Evolutionary conservation across 2,329 filamentous ascomycete species (phyloP).

Genomic region (Venturiaceae sp.): DNA sequence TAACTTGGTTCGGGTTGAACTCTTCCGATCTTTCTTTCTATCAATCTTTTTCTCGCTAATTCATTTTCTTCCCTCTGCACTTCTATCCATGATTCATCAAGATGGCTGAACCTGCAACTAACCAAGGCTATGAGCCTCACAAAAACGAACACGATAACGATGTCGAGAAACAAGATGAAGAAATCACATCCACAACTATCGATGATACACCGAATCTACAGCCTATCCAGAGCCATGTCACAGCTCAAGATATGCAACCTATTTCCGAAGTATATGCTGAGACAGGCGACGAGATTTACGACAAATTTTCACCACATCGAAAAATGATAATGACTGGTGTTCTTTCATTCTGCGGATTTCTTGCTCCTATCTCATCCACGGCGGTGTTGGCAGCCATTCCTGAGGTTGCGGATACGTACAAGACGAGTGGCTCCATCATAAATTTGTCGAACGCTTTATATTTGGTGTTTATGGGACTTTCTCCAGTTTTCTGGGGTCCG

Average conservation of each 20-base stretch:
- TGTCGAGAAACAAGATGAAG: not conserved
- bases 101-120: not conserved
- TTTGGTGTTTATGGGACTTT: conserved; percentile 62
- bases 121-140: not conserved
- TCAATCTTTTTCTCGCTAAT: not conserved
- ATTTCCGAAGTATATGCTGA: conserved; percentile 25
- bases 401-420: conserved; percentile 57
- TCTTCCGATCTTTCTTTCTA: not conserved
- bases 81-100: not conserved
- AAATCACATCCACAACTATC: not conserved
- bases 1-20: not conserved
- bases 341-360: conserved; percentile 64
- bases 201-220: conserved; percentile 12
- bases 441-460: conserved; percentile 69
- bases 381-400: conserved; percentile 64
- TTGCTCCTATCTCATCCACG: conserved; percentile 66
- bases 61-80: not conserved
- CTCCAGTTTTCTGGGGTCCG: conserved; percentile 51
- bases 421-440: conserved; percentile 58
- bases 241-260: conserved; percentile 18
- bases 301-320: conserved; percentile 48
- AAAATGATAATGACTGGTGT: conserved; percentile 61
- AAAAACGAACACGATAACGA: not conserved
- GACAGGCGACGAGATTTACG: conserved; percentile 48
- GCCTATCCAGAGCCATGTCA: conserved; percentile 18